phyloP scores from a whole-genome alignment of 345 rosid species.

The Zanthoxylum bungeanum region DNA sequence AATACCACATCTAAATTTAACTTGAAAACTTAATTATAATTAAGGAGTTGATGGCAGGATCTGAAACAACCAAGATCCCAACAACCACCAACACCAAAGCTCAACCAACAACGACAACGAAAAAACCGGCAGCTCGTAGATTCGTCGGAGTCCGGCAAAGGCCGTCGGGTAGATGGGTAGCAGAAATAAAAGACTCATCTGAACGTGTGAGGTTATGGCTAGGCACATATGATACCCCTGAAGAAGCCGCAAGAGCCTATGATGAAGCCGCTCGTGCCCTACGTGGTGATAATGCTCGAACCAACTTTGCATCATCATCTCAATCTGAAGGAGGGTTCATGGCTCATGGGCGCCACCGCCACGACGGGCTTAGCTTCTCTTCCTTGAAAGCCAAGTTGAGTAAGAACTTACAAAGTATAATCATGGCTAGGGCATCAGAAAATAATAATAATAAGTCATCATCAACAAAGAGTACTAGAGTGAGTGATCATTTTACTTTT shows the following conservation, averaged over 20 bases:
- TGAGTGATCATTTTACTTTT: slow-evolving; percentile 63
- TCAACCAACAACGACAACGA: slow-evolving; percentile 17
- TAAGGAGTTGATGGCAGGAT: slow-evolving; percentile 30
- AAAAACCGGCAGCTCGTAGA: slow-evolving; percentile 32
- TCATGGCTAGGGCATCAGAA: slow-evolving; percentile 41
- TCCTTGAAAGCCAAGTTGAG: slow-evolving; percentile 59
- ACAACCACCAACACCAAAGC: slow-evolving; percentile 6
- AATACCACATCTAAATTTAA: not conserved
- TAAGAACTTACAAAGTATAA: slow-evolving; percentile 59
- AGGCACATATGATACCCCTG: slow-evolving; percentile 68
- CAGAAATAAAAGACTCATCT: slow-evolving; percentile 72
- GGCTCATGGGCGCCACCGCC: slow-evolving; percentile 17
- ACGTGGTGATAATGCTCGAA: slow-evolving; percentile 65
- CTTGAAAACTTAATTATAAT: not conserved
- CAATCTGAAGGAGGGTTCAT: slow-evolving; percentile 20
- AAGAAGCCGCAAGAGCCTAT: slow-evolving; percentile 68
- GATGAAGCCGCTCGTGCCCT: slow-evolving; percentile 76
- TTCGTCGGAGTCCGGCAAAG: slow-evolving; percentile 68
- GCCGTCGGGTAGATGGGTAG: slow-evolving; percentile 77
- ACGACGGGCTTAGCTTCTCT: slow-evolving; percentile 52
- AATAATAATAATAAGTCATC: slow-evolving; percentile 39
- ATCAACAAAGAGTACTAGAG: slow-evolving; percentile 54
- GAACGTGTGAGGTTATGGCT: slow-evolving; percentile 66
- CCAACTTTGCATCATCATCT: slow-evolving; percentile 49
- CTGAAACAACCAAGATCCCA: slow-evolving; percentile 26